Evolutionary conservation across 2,329 filamentous ascomycete genomes (phyloP).

Genomic region (Berkeleyomyces rouxiae): DNA sequence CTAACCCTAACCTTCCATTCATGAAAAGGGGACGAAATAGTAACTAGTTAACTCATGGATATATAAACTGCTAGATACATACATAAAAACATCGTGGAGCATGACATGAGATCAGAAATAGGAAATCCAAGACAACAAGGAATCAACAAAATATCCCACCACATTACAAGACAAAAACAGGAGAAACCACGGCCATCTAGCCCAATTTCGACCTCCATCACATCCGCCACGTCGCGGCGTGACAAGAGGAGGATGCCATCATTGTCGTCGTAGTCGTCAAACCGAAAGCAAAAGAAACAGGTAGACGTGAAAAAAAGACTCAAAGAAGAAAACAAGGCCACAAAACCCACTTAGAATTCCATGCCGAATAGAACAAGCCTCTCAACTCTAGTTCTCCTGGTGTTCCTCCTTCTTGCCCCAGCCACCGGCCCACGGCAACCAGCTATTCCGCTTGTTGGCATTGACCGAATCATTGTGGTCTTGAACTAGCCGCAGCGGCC

Average conservation of each 20-base stretch:
- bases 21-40: too few species aligned
- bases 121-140: background rate
- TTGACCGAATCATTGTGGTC: conserved; percentile 42
- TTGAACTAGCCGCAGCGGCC: conserved; percentile 74
- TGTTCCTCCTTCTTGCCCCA: conserved; percentile 35
- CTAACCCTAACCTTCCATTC: background rate
- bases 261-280: background rate
- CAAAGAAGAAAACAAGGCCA: conserved; percentile 1
- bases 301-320: background rate
- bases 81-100: background rate
- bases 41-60: background rate
- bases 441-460: conserved; percentile 43
- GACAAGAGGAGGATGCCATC: background rate
- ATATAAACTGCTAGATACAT: background rate
- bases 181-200: background rate
- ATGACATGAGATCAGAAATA: background rate
- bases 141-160: background rate
- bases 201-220: background rate
- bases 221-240: background rate
- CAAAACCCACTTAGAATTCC: background rate
- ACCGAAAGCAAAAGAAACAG: conserved; percentile 2
- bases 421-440: conserved; percentile 42
- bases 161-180: background rate
- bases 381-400: background rate
- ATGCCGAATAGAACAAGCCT: background rate